Evolutionary conservation across 176 grass and related monocot genomes (phyloP).

Genomic region (Hsuehochloa calcarea): DNA sequence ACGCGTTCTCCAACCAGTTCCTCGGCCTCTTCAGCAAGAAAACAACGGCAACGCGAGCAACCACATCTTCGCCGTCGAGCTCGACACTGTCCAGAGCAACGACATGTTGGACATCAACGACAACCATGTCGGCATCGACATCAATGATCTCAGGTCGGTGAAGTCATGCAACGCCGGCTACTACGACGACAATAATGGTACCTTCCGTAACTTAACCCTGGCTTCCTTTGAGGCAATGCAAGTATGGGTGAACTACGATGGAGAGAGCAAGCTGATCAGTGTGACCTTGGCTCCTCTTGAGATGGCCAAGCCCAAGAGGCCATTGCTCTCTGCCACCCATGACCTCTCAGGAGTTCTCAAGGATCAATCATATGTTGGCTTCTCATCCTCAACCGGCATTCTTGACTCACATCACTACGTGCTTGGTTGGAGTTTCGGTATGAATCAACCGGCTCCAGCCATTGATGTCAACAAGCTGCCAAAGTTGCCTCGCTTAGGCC

Average conservation of each 20-base stretch:
- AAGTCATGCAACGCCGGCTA: not conserved
- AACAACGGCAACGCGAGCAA: conserved; percentile 4
- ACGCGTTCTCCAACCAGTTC: not conserved
- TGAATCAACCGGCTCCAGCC: not conserved
- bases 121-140: not conserved
- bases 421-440: conserved; percentile 10
- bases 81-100: not conserved
- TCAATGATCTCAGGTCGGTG: not conserved
- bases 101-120: not conserved
- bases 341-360: not conserved
- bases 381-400: not conserved
- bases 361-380: not conserved
- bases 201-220: not conserved
- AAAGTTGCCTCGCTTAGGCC: not conserved
- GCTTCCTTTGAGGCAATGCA: not conserved
- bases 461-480: not conserved
- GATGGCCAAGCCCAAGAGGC: not conserved
- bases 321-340: not conserved
- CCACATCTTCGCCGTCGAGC: conserved; percentile 17
- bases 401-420: not conserved
- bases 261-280: not conserved
- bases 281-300: conserved; percentile 16
- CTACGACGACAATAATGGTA: not conserved
- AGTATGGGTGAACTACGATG: not conserved
- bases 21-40: conserved; percentile 5